phyloP scores from a whole-genome alignment of 2,329 filamentous ascomycete genomes.

The Penicillium paneum region DNA sequence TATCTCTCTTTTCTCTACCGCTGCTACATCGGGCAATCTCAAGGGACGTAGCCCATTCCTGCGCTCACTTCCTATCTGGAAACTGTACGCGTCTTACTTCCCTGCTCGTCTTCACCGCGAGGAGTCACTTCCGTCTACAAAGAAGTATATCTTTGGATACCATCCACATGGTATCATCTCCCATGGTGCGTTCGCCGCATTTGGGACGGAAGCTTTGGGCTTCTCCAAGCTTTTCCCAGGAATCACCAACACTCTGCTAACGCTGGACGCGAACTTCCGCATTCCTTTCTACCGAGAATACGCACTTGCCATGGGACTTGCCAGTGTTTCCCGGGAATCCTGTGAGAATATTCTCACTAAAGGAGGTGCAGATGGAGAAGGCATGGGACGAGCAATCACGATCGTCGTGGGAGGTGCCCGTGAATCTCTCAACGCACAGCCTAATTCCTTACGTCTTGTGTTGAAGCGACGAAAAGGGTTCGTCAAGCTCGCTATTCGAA shows the following conservation, averaged over 20 bases:
- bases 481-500: conserved; percentile 85
- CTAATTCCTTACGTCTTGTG: conserved; percentile 71
- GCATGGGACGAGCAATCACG: conserved; percentile 92
- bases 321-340: conserved; percentile 84
- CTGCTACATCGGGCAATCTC: conserved; percentile 71
- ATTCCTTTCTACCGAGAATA: conserved; percentile 94
- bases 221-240: conserved; percentile 87
- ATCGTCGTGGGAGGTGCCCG: conserved; percentile 92
- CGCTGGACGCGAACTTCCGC: conserved; percentile 92
- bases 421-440: conserved; percentile 85
- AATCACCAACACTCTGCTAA: conserved; percentile 89
- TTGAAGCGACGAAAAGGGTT: conserved; percentile 85
- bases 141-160: conserved; percentile 96
- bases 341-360: conserved; percentile 83
- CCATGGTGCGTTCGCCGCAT: conserved; percentile 90
- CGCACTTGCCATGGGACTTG: conserved; percentile 80
- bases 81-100: conserved; percentile 87
- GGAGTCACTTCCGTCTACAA: conserved; percentile 69
- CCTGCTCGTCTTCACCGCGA: conserved; percentile 85
- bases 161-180: conserved; percentile 97
- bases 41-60: conserved; percentile 71
- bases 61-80: conserved; percentile 74
- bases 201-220: conserved; percentile 83
- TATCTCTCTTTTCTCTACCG: conserved; percentile 70
- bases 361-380: conserved; percentile 72